A percentile compares a stretch with the other conserved stretches of the same genome.
Evolutionary conservation across 805 yeast species (phyloP).

Genomic region (Blastobotrys peoriensis): DNA sequence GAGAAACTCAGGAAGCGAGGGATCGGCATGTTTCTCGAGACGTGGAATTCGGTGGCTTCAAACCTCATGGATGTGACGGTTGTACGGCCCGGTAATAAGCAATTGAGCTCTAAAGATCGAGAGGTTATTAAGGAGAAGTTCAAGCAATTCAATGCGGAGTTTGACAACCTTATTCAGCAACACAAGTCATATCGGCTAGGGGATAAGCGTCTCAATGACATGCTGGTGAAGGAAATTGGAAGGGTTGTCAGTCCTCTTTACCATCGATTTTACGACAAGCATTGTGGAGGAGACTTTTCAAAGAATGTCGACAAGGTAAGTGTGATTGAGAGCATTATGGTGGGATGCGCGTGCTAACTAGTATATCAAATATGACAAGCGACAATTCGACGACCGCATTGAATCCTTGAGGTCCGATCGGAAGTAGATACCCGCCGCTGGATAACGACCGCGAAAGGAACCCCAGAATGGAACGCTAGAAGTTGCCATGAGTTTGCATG

Average conservation of each 20-base stretch:
- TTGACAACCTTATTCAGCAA: slow-evolving; percentile 67
- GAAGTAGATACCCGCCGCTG: neutral
- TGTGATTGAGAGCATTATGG: no score
- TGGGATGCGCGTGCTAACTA: no score
- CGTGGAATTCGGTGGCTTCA: slow-evolving; percentile 75
- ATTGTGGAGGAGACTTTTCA: slow-evolving; percentile 61
- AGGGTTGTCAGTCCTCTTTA: slow-evolving; percentile 72
- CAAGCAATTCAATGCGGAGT: slow-evolving; percentile 70
- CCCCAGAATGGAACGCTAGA: no score
- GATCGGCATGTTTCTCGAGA: slow-evolving; percentile 59
- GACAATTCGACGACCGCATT: slow-evolving; percentile 35
- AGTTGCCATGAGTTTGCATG: neutral
- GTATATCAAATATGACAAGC: slow-evolving; percentile 54
- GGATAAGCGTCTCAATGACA: slow-evolving; percentile 58
- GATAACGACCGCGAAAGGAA: no score
- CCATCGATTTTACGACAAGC: slow-evolving; percentile 75
- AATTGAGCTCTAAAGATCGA: slow-evolving; percentile 58
- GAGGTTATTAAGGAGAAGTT: slow-evolving; percentile 82
- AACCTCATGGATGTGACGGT: slow-evolving; percentile 76
- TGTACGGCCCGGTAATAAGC: slow-evolving; percentile 45
- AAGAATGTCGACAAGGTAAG: slow-evolving; percentile 64
- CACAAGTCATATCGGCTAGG: slow-evolving; percentile 61
- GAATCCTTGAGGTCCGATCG: slow-evolving; percentile 26
- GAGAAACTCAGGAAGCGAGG: slow-evolving; percentile 68
- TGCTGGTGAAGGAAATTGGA: slow-evolving; percentile 61